A percentile compares a stretch with the other conserved stretches of the same genome.
These are phyloP conservation scores for Paspalum vaginatum DNA, from an alignment of 176 grass and related monocot genomes.

Conservation along the genomic window DNA sequence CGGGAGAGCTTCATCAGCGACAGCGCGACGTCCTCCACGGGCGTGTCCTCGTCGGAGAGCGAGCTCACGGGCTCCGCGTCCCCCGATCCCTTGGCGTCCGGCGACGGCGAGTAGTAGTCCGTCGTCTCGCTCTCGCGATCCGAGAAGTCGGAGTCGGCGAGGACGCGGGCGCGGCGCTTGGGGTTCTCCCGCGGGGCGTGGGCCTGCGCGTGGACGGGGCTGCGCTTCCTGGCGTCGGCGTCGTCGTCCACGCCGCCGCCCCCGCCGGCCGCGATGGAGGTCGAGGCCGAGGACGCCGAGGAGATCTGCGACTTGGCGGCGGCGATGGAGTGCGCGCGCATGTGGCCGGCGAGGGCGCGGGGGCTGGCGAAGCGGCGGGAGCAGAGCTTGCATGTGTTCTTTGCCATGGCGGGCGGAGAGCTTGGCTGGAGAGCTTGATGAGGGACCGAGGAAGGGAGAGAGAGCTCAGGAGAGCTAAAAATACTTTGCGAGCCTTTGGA, in stretches of 20 bases:
- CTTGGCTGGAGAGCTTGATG: neutral
- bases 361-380: constrained; percentile 70
- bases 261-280: constrained; percentile 36
- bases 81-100: constrained; percentile 44
- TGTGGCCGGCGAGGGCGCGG: constrained; percentile 72
- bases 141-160: constrained; percentile 65
- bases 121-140: constrained; percentile 71
- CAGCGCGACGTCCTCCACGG: constrained; percentile 69
- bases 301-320: constrained; percentile 52
- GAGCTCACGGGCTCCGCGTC: constrained; percentile 66
- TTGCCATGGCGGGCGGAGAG: constrained; percentile 60
- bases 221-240: constrained; percentile 2
- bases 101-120: constrained; percentile 36
- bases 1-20: constrained; percentile 75
- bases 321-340: constrained; percentile 66
- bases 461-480: constrained; percentile 38
- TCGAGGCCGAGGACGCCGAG: constrained; percentile 52
- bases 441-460: neutral
- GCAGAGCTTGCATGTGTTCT: constrained; percentile 74
- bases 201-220: constrained; percentile 31
- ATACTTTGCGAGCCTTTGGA: constrained; percentile 33
- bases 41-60: constrained; percentile 54
- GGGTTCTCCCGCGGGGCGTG: constrained; percentile 61
- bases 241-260: constrained; percentile 13
- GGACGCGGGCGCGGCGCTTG: constrained; percentile 51